Base-by-base conservation (phyloP, 768 basidiomycete genomes). In the Leucogyrophana mollusca region DNA sequence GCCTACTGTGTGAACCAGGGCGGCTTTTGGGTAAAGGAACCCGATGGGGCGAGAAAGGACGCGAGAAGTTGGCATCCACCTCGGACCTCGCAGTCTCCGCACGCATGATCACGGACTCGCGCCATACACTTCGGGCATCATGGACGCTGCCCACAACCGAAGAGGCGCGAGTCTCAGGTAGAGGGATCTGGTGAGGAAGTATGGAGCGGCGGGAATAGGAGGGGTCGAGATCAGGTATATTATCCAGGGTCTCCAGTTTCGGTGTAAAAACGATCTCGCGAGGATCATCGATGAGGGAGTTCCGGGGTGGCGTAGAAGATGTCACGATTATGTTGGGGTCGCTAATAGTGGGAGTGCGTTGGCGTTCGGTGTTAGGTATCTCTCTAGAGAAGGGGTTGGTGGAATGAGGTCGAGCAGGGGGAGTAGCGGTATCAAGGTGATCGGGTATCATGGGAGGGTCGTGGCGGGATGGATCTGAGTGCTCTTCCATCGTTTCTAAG, bases 91-190 rank as follows among this genome's bases (percentile, higher is more conserved):
- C 52, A 38, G 51, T 65, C 25, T 55, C 54, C 4, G 45, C 41
- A 35, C 34, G 56, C 44, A 33, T 43, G 43, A 49, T 49, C n/a
- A 38, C n/a, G 9, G 42, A 46, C 42, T 44, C 54, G 16, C 47
- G 47, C 37, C 50, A 41, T 14, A 35, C 22, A 36, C 45, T 46
- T 18, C 57, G 53, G 11, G 59, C 50, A 24, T 64, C 62, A 13
- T 32, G 54, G 11, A 55, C 46, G 11, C 62, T 53, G 9, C 58
- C 65, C 6, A 65, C 52, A 40, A 57, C 64, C 1, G 65, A 66
- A 13, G 52, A 59, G 1, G 64, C 63, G 3, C 64, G 63, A n/a
- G 65, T 62, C 32, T 51, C 44, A 11, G 64, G 62, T 13, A 65
- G 57, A 13, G 56, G 54, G 3, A 65, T 44, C 41, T 50, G 47